Base-by-base conservation (phyloP, 2,329 filamentous ascomycete genomes). In the Pseudogymnoascus sp. region DNA sequence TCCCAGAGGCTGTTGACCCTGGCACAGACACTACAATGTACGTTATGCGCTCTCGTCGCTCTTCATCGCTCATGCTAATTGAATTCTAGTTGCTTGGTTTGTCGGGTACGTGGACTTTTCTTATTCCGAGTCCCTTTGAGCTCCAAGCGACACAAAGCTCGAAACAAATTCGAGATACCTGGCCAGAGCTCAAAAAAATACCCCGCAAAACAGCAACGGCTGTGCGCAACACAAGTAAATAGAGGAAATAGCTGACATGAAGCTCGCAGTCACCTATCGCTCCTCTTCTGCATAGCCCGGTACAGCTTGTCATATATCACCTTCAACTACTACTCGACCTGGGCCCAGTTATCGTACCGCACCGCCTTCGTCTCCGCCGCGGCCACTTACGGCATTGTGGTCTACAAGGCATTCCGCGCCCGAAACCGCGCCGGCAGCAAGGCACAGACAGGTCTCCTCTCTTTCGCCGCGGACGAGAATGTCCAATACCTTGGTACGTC, bases 321-420 rank as follows among this genome's bases (percentile, higher is more conserved):
- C 72, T 89, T 98, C 82, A 96, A 96, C 82, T 92, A 86, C 76
- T 89, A 89, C 75, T 87, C 87, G 64, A 79, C 84, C 74, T 86
- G 86, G 81, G 93, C 93, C 59, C 82, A 85, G 69, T 87, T 95
- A 76, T 89, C 89, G 63, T 99, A 99, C 81, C 93, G 95, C 72
- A 85, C 89, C 62, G 90, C 93, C 64, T 99, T 99, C 76, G 69
- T 97, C 70, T 88, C 93, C 2, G 95, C 95, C 5, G 91, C 92
- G 59, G 85, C 87, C 60, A 98, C 95, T 10, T 99, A 99, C 77
- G 93, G 95, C 68, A 98, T 99, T 69, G 95, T 99, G 60, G 93
- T 99, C 66, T 98, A 96, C 84, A 99, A 99, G 85, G 93, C 91
- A 64, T 91, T 93, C 81, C 88, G 93, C 69, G 91, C 93, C 70